A percentile compares a stretch with the other conserved stretches of the same genome.
phyloP scores from a whole-genome alignment of 768 basidiomycete species.

The Termitomyces titanicus region DNA sequence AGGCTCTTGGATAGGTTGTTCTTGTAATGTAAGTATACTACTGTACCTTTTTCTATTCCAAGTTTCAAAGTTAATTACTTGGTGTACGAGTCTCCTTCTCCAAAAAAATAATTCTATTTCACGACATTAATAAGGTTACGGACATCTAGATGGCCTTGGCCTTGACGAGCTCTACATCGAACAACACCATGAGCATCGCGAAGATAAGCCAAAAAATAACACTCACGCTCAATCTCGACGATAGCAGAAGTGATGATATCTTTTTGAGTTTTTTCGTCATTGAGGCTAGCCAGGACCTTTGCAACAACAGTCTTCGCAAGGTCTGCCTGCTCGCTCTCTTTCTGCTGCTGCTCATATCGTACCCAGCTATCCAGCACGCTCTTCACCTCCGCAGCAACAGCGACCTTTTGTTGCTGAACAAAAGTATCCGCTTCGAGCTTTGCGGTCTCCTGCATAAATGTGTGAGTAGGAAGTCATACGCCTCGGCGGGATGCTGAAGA shows the following conservation, averaged over 20 bases:
- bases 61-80: too few species aligned
- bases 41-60: too few species aligned
- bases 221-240: conserved; percentile 91
- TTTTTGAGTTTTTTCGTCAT: conserved; percentile 87
- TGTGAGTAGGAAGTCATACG: too few species aligned
- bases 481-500: neutral
- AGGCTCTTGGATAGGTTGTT: too few species aligned
- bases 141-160: conserved; percentile 76
- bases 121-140: neutral
- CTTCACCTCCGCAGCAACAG: conserved; percentile 86
- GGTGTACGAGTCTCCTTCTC: too few species aligned
- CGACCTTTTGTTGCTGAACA: conserved; percentile 84
- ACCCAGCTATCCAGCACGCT: conserved; percentile 97
- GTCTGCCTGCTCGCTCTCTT: conserved; percentile 94
- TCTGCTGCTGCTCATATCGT: conserved; percentile 92
- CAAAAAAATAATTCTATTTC: conserved; percentile 8
- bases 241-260: conserved; percentile 80
- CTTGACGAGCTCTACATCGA: conserved; percentile 76
- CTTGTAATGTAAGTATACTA: too few species aligned
- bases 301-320: conserved; percentile 86
- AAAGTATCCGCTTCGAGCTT: conserved; percentile 87
- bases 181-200: neutral
- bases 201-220: neutral
- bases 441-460: conserved; percentile 73
- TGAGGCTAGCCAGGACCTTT: conserved; percentile 78